Evolutionary conservation across 2,329 filamentous ascomycete species (phyloP), one percentile per base, ranked within the genome.

Genomic region (Clonostachys rosea): DNA sequence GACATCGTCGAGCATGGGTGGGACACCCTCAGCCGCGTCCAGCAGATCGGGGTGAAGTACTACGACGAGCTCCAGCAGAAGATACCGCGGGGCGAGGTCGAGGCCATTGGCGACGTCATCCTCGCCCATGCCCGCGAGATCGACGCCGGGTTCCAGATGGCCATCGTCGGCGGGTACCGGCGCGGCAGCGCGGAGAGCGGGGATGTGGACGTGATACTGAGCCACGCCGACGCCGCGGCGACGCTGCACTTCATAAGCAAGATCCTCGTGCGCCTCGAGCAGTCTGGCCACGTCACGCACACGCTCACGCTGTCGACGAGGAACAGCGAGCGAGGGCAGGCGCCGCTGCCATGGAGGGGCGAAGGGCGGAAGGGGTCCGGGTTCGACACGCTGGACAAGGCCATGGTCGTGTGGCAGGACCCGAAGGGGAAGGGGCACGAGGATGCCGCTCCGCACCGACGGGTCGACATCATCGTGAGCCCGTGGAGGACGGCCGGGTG

Each of bases 11-110:
- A 95, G 58, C 78, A 83, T 56, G 91, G 88, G 11, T 97, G 92
- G 92, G 62, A 73, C 17, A 74, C 65, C 0, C 72, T 97, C 2
- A 86, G 77, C 1, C 82, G 91, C 12, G 87, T 89, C 2, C 92
- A 96, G 64, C 91, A 97, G 62, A 95, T 97, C 47, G 92, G 94
- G 0, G 73, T 96, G 41, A 97, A 97, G 62, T 96, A 84, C 66
- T 96, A 95, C 62, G 87, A 95, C 34, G 92, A 97, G 52, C 87
- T 99, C 47, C 70, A 79, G 42, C 66, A 76, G 14, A 82, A 79
- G 13, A 89, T 97, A 5, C 78, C 89, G 0, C 80, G 91, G 2
- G 49, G 59, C 0, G 91, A 97, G 63, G 87, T 90, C 0, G 84
- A 89, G 54, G 58, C 62, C 0, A 95, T 96, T 46, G 81, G 79